A percentile compares a stretch with the other conserved stretches of the same genome.
Conservation (phyloP, 495 filamentous ascomycete species). For the Tetracladium marchalianum region DNA sequence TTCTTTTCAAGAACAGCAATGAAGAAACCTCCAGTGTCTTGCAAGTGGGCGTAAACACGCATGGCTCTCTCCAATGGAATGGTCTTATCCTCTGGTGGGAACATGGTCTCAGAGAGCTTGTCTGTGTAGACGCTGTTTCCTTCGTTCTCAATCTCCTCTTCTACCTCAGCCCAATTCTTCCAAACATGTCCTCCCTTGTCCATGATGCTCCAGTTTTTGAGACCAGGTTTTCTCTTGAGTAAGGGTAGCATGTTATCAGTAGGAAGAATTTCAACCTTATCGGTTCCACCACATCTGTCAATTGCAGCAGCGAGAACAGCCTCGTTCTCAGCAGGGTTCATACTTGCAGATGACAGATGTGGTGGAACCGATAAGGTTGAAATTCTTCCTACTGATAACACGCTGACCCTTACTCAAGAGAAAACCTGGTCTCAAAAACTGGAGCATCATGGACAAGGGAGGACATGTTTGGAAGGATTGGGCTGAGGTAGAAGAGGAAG, state of each 20-base stretch:
- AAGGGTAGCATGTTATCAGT: constrained; percentile 65
- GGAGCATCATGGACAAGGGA: constrained; percentile 84
- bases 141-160: constrained; percentile 47
- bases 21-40: constrained; percentile 96
- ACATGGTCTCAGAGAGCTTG: constrained; percentile 70
- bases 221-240: constrained; percentile 62
- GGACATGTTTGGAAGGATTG: constrained; percentile 66
- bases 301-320: constrained; percentile 86
- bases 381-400: constrained; percentile 70
- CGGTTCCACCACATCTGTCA: constrained; percentile 74
- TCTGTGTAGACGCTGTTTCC: constrained; percentile 41
- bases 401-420: constrained; percentile 70
- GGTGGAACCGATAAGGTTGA: constrained; percentile 74
- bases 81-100: constrained; percentile 50
- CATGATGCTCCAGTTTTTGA: constrained; percentile 79
- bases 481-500: constrained; percentile 62
- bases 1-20: constrained; percentile 90
- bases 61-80: constrained; percentile 84
- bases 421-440: constrained; percentile 57
- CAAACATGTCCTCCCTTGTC: constrained; percentile 70
- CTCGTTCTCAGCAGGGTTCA: constrained; percentile 97
- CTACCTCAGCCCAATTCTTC: constrained; percentile 66
- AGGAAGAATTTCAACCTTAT: constrained; percentile 75
- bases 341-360: constrained; percentile 88
- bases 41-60: constrained; percentile 86